Evolutionary conservation across 306 rosid species (phyloP).

Genomic region (Crotalaria pallida): DNA sequence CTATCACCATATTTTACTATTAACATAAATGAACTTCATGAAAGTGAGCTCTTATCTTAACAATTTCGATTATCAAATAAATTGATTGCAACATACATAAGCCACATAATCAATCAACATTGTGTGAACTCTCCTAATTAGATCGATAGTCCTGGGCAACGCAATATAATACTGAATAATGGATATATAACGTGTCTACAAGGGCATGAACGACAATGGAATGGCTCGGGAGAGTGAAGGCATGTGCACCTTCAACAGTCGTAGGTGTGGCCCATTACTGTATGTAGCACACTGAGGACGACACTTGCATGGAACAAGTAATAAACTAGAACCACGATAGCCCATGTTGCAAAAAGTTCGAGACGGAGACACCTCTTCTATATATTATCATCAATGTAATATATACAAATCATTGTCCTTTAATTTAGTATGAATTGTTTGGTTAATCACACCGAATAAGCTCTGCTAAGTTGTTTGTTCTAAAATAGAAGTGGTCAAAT

Average conservation of each 20-base stretch:
- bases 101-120: not conserved
- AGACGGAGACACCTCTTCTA: not conserved
- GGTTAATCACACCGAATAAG: not conserved
- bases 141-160: not conserved
- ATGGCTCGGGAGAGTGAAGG: constrained; percentile 5
- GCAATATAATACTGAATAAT: not conserved
- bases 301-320: constrained; percentile 8
- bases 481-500: not conserved
- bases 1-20: not conserved
- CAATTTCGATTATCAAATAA: not conserved
- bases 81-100: not conserved
- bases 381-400: constrained; percentile 11
- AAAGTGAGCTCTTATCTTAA: not conserved
- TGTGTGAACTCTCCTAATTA: not conserved
- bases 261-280: constrained; percentile 13
- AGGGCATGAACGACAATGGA: not conserved
- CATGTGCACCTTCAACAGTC: constrained; percentile 6
- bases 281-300: not conserved
- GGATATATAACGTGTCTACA: not conserved
- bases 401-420: constrained; percentile 22
- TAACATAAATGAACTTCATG: not conserved
- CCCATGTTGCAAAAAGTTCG: constrained; percentile 13
- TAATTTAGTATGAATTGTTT: not conserved
- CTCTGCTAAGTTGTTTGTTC: not conserved
- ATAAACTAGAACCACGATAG: not conserved